Evolutionary conservation across 2,329 filamentous ascomycete species (phyloP).

Genomic region (Madurella mycetomatis): DNA sequence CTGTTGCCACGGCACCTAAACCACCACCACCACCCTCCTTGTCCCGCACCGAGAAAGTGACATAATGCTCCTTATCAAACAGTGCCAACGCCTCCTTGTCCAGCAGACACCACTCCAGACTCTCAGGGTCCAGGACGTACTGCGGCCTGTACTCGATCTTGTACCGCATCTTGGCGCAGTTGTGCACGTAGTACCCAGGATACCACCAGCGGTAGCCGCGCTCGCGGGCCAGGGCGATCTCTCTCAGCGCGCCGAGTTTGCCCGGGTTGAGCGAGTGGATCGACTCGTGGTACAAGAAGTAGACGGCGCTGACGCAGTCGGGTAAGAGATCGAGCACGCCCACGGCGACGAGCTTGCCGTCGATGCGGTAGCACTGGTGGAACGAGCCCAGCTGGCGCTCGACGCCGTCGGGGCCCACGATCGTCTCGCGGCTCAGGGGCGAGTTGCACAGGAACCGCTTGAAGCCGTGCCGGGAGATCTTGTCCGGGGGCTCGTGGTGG

Average conservation of each 20-base stretch:
- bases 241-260: conserved; percentile 69
- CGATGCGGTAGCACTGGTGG: conserved; percentile 77
- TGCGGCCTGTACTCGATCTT: conserved; percentile 76
- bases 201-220: conserved; percentile 73
- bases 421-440: conserved; percentile 50
- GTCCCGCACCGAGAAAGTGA: conserved; percentile 38
- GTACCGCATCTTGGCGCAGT: conserved; percentile 77
- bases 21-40: conserved; percentile 19
- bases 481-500: conserved; percentile 59
- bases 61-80: conserved; percentile 54
- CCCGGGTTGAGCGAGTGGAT: conserved; percentile 66
- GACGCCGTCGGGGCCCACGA: conserved; percentile 44
- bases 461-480: conserved; percentile 61
- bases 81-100: conserved; percentile 46
- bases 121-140: conserved; percentile 66
- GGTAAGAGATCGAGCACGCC: conserved; percentile 74
- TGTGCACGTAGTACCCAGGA: conserved; percentile 76
- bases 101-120: conserved; percentile 57
- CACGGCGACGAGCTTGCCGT: conserved; percentile 70
- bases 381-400: conserved; percentile 63
- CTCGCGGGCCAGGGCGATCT: conserved; percentile 67
- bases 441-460: conserved; percentile 69
- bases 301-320: conserved; percentile 73
- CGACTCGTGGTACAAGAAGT: conserved; percentile 76
- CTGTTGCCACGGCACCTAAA: not conserved